Base-by-base conservation (phyloP, 2,329 filamentous ascomycete species). In the Myriangium duriaei region DNA sequence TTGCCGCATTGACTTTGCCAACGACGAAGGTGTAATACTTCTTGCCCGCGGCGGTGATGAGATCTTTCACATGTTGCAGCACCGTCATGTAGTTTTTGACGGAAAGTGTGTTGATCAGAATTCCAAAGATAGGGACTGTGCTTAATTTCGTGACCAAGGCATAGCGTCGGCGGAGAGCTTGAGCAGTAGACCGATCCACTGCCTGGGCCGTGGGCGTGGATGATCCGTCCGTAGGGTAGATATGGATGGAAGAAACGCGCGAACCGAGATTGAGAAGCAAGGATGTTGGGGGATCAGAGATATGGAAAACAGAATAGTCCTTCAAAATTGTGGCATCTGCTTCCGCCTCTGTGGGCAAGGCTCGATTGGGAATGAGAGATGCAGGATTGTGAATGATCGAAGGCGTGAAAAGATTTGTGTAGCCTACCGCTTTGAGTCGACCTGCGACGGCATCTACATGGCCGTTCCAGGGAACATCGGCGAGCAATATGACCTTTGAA, bases 1-100 rank as follows among this genome's bases (percentile, higher is more conserved):
- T 98, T 26, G 87, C 88, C 0, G 87, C 79, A 53, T 96, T 98
- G 16, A 98, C 69, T 58, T 96, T 96, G 42, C 91, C 91, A 0
- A 98, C 91, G 2, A 98, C 91, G 33, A 98, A 84, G 2, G 88
- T 84, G 58, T 98, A 98, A 56, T 76, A 81, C 64, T 96, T 98
- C 65, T 96, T 96, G 9, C 86, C 87, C 0, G 84, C 82, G 0
- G 68, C 70, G 0, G 74, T 71, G 48, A 98, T 93, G 44, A 78
- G 73, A 5, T 65, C 58, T 42, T 81, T 77, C 19, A 95, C 71
- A 39, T 80, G 70, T 11, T 80, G 71, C 29, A 96, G 76, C 0
- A 87, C 86, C 11, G 75, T 65, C 45, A 95, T 71, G 63, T 95
- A 96, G 56, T 95, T 92, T 42, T 80, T 77, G 4, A 96, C 85